Evolutionary conservation across 805 yeast species (phyloP), one percentile per base, ranked within the genome.

Genomic region (Naumovozyma baii): DNA sequence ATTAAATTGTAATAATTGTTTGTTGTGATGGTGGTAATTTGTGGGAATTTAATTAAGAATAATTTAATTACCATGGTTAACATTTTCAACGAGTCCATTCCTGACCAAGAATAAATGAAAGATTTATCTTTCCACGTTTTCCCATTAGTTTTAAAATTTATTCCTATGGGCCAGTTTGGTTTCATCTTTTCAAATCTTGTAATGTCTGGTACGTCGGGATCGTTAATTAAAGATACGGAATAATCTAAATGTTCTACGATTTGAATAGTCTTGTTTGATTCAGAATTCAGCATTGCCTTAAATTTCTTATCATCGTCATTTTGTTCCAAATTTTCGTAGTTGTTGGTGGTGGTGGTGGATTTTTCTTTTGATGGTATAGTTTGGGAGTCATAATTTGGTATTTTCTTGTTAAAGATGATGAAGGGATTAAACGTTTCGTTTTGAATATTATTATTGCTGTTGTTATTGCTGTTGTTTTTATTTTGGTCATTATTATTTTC

Each of bases 141-240:
- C 12, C 49, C 42, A 39, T 54, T 52, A 3, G 46, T 32, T 18
- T 37, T 55, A 17, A 42, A 40, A 3, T 52, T 47, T 26, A 60
- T 37, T 1, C 62, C 64, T 30, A 44, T 22, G 2, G 66, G 64
- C 54, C 57, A 52, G 15, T 42, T 38, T 13, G 59, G 54, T 34
- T 52, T 47, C n/a, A 55, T 34, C 2, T 44, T 35, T 53, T 43
- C 19, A 46, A 26, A 7, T 50, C 35, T 2, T 47, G 37, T 31
- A 46, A 47, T 18, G 44, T 39, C 2, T 39, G 38, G 5, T 5
- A 5, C 31, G 13, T 29, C 13, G 13, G 26, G 9, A 22, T 22
- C 26, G 10, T 22, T 22, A 10, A 22, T 7, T 22, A 22, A 22
- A 7, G 26, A 10, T 22, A 22, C 7, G 26, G 26, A 22, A 28